Conservation (phyloP, 768 basidiomycete genomes). For the Dioszegia hungarica region DNA sequence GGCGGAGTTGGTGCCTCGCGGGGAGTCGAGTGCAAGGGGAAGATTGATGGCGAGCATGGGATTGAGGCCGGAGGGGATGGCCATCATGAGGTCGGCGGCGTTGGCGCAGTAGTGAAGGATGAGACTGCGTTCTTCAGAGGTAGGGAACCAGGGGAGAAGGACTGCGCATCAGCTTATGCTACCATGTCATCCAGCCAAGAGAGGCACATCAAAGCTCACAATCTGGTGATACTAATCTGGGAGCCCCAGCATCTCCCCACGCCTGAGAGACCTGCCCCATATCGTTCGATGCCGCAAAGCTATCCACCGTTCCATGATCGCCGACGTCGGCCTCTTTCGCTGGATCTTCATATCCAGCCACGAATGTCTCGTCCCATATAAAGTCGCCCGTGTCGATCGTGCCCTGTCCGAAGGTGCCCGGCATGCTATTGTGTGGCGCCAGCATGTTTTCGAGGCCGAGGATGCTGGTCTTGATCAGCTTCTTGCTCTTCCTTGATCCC, state of each 20-base stretch:
- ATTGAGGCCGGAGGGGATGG: constrained; percentile 52
- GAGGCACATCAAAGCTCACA: constrained; percentile 17
- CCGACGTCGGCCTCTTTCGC: neutral
- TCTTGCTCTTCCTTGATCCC: too few relatives aligned
- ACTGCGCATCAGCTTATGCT: constrained; percentile 14
- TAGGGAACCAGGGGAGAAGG: constrained; percentile 48
- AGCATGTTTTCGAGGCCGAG: too few relatives aligned
- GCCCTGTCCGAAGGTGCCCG: too few relatives aligned
- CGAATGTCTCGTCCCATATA: constrained; percentile 22
- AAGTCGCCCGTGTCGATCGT: constrained; percentile 2
- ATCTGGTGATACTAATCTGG: constrained; percentile 35
- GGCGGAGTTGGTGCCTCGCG: constrained; percentile 47
- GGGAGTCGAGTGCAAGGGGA: constrained; percentile 52
- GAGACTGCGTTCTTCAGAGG: constrained; percentile 41
- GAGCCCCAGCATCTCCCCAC: constrained; percentile 17
- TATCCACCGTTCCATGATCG: neutral
- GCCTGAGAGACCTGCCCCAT: constrained; percentile 1
- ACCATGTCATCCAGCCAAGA: neutral
- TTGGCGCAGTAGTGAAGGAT: constrained; percentile 52
- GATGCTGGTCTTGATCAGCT: too few relatives aligned
- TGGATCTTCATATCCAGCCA: constrained; percentile 7
- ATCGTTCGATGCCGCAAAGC: neutral
- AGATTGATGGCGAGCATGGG: constrained; percentile 52
- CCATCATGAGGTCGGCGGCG: constrained; percentile 55
- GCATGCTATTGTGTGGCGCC: too few relatives aligned